Base-by-base conservation (phyloP, 371 early-diverging fungal genomes). In the Mucor irregularis region DNA sequence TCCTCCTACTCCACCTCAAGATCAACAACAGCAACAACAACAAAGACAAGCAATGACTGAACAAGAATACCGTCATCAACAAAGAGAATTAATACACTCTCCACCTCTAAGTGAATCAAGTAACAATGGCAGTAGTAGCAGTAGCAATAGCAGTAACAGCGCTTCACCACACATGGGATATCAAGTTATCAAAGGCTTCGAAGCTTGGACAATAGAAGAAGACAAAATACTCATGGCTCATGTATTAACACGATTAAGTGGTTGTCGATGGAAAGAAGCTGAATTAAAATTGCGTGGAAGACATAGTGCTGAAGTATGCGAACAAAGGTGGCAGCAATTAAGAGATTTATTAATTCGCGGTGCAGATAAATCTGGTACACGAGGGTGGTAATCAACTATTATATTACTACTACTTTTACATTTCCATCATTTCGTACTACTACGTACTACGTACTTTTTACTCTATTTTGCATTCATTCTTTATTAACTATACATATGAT, bases 1-100 rank as follows among this genome's bases (percentile, higher is more conserved):
- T 21, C 62, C 56, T 43, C 67, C 67, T n/a, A 67, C 67, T n/a
- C 67, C 67, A 39, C 67, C 67, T 43, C 59, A 56, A 47, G 56
- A 56, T 43, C 30, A 25, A 21, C 4, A 19, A 9, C 43, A 40
- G 4, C 37, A 6, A 21, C 33, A 37, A 25, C 14, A 22, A 29
- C 39, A 33, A 29, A 33, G n/a, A n/a, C n/a, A n/a, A n/a, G n/a
- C n/a, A n/a, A n/a, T n/a, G n/a, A n/a, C n/a, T n/a, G n/a, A n/a
- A n/a, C n/a, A n/a, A n/a, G n/a, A n/a, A n/a, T n/a, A n/a, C n/a
- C n/a, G n/a, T n/a, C n/a, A n/a, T n/a, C 49, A 48, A 26, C 30
- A 38, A 13, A 17, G 13, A 42, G 25, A 22, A 29, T 44, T 35
- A 22, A 54, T 58, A 22, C 58, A 50, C 13, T 66, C 66, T 39